These are phyloP conservation scores for Cordyceps farinosa DNA, from an alignment of 2,329 filamentous ascomycete species.

Conservation along the genomic window DNA sequence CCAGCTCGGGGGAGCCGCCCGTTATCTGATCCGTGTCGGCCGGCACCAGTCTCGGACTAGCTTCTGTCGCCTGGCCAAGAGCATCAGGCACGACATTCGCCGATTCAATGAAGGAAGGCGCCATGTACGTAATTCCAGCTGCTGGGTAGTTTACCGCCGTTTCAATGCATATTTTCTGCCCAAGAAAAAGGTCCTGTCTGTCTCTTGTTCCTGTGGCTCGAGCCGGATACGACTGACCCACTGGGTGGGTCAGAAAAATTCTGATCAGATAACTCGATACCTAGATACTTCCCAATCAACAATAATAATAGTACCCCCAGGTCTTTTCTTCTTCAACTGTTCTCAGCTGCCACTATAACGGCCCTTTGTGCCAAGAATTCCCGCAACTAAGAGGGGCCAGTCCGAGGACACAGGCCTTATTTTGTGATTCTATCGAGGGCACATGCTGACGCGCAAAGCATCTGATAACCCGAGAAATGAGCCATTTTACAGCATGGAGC, in stretches of 20 bases:
- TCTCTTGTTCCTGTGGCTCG: not conserved
- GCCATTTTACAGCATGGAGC: slow-evolving; percentile 7
- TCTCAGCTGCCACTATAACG: not conserved
- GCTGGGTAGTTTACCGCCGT: not conserved
- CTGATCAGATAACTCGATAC: slow-evolving; percentile 17
- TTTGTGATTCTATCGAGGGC: not conserved
- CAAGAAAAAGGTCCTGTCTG: not conserved
- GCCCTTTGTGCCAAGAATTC: slow-evolving; percentile 1
- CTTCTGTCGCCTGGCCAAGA: not conserved
- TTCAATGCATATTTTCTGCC: not conserved
- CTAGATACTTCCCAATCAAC: not conserved
- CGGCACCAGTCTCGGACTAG: not conserved
- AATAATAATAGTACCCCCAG: not conserved
- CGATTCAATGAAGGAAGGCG: not conserved
- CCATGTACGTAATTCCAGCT: not conserved
- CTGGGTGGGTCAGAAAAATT: not conserved
- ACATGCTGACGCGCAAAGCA: not conserved
- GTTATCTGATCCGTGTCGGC: slow-evolving; percentile 19
- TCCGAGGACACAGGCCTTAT: not conserved
- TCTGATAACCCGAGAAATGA: slow-evolving; percentile 10
- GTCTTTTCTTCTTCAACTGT: not conserved
- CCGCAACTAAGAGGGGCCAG: not conserved
- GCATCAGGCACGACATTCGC: not conserved
- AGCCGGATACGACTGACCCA: not conserved
- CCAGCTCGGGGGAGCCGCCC: not conserved